These are phyloP conservation scores for Salix arbutifolia DNA, from an alignment of 345 rosid genomes.

Conservation along the genomic window DNA sequence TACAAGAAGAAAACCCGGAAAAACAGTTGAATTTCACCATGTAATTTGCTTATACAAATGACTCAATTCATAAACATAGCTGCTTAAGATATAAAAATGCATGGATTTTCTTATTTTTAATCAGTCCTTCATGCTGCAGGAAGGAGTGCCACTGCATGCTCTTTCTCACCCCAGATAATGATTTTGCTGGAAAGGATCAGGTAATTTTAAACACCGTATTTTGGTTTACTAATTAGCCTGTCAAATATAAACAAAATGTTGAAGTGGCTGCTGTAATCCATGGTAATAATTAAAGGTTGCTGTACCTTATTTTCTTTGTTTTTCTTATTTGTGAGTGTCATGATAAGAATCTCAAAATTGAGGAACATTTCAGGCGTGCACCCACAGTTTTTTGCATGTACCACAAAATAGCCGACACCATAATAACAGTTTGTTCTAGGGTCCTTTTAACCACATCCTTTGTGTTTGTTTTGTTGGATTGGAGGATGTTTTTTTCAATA, in stretches of 20 bases:
- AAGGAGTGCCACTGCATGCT: slow-evolving; percentile 99
- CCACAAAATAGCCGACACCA: not conserved
- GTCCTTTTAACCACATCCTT: too few relatives aligned
- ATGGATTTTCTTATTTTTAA: not conserved
- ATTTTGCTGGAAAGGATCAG: slow-evolving; percentile 93
- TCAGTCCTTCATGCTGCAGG: slow-evolving; percentile 36
- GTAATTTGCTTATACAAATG: not conserved
- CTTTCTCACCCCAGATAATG: slow-evolving; percentile 91
- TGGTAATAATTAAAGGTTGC: not conserved
- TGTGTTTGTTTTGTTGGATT: not conserved
- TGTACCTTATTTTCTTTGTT: not conserved
- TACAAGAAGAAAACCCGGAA: not conserved
- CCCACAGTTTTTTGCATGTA: not conserved
- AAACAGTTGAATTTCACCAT: not conserved
- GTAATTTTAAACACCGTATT: slow-evolving; percentile 28
- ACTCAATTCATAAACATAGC: not conserved
- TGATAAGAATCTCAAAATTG: not conserved
- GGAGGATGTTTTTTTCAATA: not conserved
- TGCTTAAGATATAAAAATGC: not conserved
- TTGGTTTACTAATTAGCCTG: not conserved
- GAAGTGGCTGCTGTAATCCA: not conserved
- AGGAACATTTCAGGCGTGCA: not conserved
- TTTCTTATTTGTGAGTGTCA: not conserved
- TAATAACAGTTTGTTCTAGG: too few relatives aligned
- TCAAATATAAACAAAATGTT: too few relatives aligned